Base-by-base conservation (phyloP, 768 basidiomycete genomes). In the Lentinula boryana region DNA sequence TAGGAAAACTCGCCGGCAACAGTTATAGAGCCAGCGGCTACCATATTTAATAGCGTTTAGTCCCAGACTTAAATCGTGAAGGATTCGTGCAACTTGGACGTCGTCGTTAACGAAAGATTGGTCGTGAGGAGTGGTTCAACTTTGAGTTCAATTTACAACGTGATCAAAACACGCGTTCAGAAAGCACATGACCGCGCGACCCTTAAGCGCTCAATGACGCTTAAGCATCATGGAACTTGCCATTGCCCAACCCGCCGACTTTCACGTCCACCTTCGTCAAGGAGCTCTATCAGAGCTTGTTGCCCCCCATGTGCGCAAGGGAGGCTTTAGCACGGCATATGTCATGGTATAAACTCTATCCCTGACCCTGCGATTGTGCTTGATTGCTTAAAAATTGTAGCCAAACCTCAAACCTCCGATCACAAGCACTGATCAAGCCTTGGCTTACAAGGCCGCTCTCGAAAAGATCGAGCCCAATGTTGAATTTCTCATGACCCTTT, bases 211-310 rank as follows among this genome's bases (percentile, higher is more conserved):
- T 43, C 23, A 32, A 55, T 52, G 13, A 33, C 35, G 33, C 48
- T 23, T 32, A 5, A 21, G 4, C 23, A 27, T 51, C 43, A 77
- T 79, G 74, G 74, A 75, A 44, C 75, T 86, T 64, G 69, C 76
- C 12, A 71, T 88, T 43, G 63, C 74, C 13, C 84, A 89, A 1
- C 92, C 93, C 15, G 89, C 91, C 35, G 93, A 95, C 77, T 96
- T 97, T 69, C 97, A 99, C 77, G 95, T 98, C 65, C 96, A 99
- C 72, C 85, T 99, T 32, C 86, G 97, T 44, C 93, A 98, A 71
- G 94, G 91, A 32, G 74, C 83, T 35, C 76, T 99, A 64, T 87
- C 89, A 27, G 75, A 83, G 58, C 82, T 98, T 13, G 94, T 98
- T 40, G 87, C 88, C 5, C 93, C 94, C 15, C 94, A 98, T 77